A percentile compares a stretch with the other conserved stretches of the same genome.
These are phyloP conservation scores for Salmacisia buchloeana DNA, from an alignment of 1,284 basidiomycete species.

Conservation along the genomic window DNA sequence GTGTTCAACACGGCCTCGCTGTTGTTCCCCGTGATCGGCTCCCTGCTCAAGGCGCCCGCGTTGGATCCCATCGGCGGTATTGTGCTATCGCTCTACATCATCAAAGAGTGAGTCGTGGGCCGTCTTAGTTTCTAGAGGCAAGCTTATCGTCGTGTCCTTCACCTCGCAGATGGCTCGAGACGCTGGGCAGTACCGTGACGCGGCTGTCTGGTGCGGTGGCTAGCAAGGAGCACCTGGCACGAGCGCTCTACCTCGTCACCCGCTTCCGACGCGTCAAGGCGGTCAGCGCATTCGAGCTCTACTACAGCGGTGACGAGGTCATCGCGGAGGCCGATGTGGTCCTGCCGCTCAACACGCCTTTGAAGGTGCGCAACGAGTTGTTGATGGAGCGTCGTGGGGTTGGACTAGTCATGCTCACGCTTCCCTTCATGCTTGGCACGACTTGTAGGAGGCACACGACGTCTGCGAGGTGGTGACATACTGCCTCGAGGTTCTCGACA, in stretches of 20 bases:
- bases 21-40: constrained; percentile 55
- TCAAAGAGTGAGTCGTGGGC: constrained; percentile 23
- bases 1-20: constrained; percentile 59
- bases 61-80: constrained; percentile 47
- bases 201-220: constrained; percentile 41
- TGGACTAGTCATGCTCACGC: constrained; percentile 30
- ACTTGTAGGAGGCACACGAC: constrained; percentile 49
- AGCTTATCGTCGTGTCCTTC: not conserved
- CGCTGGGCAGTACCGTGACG: constrained; percentile 38
- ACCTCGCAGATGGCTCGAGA: constrained; percentile 29
- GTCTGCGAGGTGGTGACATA: constrained; percentile 27
- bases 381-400: not conserved
- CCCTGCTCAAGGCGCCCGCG: constrained; percentile 27
- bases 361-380: not conserved
- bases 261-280: constrained; percentile 43
- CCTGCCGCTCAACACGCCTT: not conserved
- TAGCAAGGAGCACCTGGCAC: constrained; percentile 32
- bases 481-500: constrained; percentile 7
- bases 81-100: constrained; percentile 41
- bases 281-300: constrained; percentile 45
- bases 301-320: constrained; percentile 45
- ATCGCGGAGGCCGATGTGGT: constrained; percentile 35
- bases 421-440: constrained; percentile 36
- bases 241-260: constrained; percentile 42
- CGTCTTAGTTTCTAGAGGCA: not conserved